Percentiles rank a stretch among this genome's conserved stretches.
These are phyloP conservation scores for Phaeosphaeriaceae sp. DNA, from an alignment of 2,329 filamentous ascomycete genomes.

Conservation along the genomic window DNA sequence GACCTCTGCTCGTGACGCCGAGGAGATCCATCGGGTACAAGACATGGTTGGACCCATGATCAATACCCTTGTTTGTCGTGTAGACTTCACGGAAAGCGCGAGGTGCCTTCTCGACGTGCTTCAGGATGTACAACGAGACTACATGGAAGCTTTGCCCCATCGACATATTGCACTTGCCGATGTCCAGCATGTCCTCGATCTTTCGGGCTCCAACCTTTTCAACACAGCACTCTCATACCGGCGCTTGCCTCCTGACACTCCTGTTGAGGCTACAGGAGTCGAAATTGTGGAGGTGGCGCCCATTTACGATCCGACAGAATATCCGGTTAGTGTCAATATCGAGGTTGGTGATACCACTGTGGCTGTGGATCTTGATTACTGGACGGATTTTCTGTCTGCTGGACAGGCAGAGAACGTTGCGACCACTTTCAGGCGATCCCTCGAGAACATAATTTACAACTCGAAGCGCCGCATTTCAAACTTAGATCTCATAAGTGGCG, in stretches of 20 bases:
- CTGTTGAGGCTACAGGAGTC: constrained; percentile 35
- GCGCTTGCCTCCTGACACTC: constrained; percentile 46
- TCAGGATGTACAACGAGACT: constrained; percentile 55
- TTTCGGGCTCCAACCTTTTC: constrained; percentile 50
- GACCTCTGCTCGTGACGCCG: constrained; percentile 49
- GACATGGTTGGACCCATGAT: constrained; percentile 57
- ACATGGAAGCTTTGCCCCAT: constrained; percentile 55
- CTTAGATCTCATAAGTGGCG: constrained; percentile 50
- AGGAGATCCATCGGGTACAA: constrained; percentile 50
- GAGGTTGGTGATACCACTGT: constrained; percentile 52
- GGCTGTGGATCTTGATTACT: constrained; percentile 44
- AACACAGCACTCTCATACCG: constrained; percentile 60
- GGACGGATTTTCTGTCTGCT: constrained; percentile 43
- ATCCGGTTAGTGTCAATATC: constrained; percentile 58
- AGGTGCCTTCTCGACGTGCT: constrained; percentile 49
- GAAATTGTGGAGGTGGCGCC: constrained; percentile 47
- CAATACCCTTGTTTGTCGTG: constrained; percentile 56
- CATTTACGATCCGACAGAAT: constrained; percentile 57
- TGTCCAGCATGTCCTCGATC: constrained; percentile 53
- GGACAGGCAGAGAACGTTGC: constrained; percentile 42
- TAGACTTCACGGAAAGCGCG: constrained; percentile 44
- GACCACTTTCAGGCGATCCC: constrained; percentile 36
- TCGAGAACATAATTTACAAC: constrained; percentile 49
- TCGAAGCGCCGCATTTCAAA: constrained; percentile 40
- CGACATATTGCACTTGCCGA: constrained; percentile 55